Evolutionary conservation across 345 rosid genomes (phyloP), one percentile per base, ranked within the genome.

Genomic region (Kandelia obovata): DNA sequence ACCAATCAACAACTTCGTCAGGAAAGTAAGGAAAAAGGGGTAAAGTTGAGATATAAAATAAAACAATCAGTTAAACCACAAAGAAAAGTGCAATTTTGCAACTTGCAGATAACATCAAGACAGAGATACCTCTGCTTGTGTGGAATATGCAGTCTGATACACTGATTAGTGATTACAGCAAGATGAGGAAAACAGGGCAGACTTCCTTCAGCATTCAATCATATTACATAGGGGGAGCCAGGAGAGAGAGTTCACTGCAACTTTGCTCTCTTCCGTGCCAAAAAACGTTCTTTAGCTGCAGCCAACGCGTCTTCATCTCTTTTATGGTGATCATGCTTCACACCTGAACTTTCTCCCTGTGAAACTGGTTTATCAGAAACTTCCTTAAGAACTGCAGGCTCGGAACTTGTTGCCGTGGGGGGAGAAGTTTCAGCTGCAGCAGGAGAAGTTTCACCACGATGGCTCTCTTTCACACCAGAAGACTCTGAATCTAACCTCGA

Each of bases 231-330:
- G 35, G 60, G 23, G 2, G 5, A 9, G 59, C 52, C 30, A 13
- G 37, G 5, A 0, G 51, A 15, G 16, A 32, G 19, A 32, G 10
- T 34, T 61, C 46, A 86, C 61, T 79, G 85, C 31, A 68, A 61
- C 76, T 92, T 92, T 7, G 89, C 82, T 71, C 66, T 92, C 87
- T 95, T 90, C 64, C 98, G 78, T 2, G 89, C 92, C 78, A 95
- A 64, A 62, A 86, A 86, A 10, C 97, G 89, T 72, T 85, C 96
- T 80, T 72, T 90, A 31, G 97, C 98, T 27, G 96, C 92, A 37
- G 89, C 86, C 51, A 92, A 37, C 6, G 89, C 89, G 73, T 84
- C 92, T 67, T 85, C 85, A 57, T 79, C 70, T 77, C 82, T 87
- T 83, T 86, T 95, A 52, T 84, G 92, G 61, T 87, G 92, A 46